These are phyloP conservation scores for Blastocystis sp. DNA, from an alignment of 352 stramenopile genomes.

Conservation along the genomic window DNA sequence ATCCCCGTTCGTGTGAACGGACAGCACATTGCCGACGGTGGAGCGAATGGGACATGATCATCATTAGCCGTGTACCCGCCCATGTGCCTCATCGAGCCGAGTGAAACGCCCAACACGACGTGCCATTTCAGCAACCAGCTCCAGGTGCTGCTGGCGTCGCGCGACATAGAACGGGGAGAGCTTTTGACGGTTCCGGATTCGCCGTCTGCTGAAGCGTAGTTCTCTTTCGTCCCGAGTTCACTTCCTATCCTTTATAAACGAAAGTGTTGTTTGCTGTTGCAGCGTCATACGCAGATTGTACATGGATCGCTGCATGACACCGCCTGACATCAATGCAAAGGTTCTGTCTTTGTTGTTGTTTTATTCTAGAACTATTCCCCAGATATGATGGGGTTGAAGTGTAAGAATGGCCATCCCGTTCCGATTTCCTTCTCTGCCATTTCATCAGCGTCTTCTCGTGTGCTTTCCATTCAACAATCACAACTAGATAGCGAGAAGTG, in stretches of 20 bases:
- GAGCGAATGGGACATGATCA: too few species aligned
- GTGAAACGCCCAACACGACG: background rate
- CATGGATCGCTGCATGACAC: background rate
- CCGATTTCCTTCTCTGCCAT: too few species aligned
- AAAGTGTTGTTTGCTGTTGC: background rate
- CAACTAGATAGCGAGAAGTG: background rate
- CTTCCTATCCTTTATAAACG: background rate
- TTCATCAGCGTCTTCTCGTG: too few species aligned
- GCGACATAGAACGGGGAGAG: background rate
- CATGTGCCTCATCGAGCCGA: background rate
- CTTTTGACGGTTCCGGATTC: background rate
- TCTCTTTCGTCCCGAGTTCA: background rate
- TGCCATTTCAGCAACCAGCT: slow-evolving; percentile 2
- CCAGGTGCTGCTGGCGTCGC: background rate
- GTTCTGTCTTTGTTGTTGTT: background rate
- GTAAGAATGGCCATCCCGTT: background rate
- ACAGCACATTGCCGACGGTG: background rate
- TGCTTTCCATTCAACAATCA: background rate
- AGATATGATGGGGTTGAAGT: slow-evolving; percentile 5
- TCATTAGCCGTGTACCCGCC: background rate
- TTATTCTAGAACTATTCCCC: background rate
- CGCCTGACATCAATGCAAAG: background rate
- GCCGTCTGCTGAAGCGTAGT: background rate
- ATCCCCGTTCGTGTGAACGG: background rate
- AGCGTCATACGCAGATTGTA: background rate